Percentiles rank a stretch among this genome's conserved stretches.
Conservation (phyloP, 768 basidiomycete genomes). For the Hysterangium stoloniferum region DNA sequence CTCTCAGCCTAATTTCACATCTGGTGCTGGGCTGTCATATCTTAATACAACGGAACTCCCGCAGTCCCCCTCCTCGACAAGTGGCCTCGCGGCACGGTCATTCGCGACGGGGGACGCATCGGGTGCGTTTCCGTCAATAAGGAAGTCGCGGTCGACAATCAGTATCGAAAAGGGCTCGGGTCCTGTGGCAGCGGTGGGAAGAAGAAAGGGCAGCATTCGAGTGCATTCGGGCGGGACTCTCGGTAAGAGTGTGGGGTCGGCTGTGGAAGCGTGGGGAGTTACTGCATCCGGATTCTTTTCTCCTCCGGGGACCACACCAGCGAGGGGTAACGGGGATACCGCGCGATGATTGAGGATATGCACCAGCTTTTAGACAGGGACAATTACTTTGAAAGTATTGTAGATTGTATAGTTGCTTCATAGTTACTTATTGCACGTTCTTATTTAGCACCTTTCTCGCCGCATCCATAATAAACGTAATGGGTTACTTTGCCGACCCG, state of each 20-base stretch:
- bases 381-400: not conserved
- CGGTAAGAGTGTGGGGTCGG: slow-evolving; percentile 58
- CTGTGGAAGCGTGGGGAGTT: slow-evolving; percentile 67
- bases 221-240: slow-evolving; percentile 36
- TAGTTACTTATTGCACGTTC: not conserved
- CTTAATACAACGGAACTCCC: not conserved
- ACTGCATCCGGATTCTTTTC: slow-evolving; percentile 75
- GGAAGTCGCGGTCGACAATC: slow-evolving; percentile 48
- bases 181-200: slow-evolving; percentile 23
- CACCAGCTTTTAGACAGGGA: not conserved
- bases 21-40: not conserved
- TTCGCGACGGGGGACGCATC: slow-evolving; percentile 21
- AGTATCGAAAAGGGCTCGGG: slow-evolving; percentile 47
- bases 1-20: not conserved
- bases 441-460: not conserved
- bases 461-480: not conserved
- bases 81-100: slow-evolving; percentile 23
- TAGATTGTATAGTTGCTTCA: not conserved
- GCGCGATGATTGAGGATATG: not conserved
- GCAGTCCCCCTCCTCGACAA: slow-evolving; percentile 29
- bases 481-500: no score
- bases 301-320: slow-evolving; percentile 30
- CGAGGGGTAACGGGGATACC: not conserved
- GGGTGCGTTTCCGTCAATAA: slow-evolving; percentile 25
- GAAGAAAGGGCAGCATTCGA: slow-evolving; percentile 43